A percentile compares a stretch with the other conserved stretches of the same genome.
Conservation (phyloP, 1,284 basidiomycete species). For the Sanguinoderma infundibulare region DNA sequence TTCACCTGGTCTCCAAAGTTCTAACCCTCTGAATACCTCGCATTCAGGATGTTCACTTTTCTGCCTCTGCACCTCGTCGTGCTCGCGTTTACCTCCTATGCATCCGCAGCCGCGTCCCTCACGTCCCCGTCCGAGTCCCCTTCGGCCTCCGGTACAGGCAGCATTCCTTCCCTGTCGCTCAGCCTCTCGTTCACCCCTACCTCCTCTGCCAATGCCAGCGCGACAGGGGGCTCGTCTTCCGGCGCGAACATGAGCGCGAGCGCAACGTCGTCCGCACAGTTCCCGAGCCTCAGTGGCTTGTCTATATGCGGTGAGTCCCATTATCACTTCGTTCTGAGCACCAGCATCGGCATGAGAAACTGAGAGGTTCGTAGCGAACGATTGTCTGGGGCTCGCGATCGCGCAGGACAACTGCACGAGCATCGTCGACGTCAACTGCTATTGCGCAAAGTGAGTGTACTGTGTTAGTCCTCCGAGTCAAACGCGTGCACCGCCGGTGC, state of each 20-base stretch:
- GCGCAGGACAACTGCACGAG: slow-evolving; percentile 32
- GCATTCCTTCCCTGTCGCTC: not conserved
- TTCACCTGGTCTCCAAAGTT: not conserved
- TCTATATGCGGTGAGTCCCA: slow-evolving; percentile 34
- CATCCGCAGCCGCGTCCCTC: slow-evolving; percentile 13
- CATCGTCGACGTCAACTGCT: slow-evolving; percentile 36
- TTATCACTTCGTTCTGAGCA: not conserved
- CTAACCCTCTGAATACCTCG: not conserved
- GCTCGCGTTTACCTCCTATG: slow-evolving; percentile 4
- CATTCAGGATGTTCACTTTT: not conserved
- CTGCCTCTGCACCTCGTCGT: not conserved
- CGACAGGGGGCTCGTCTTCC: not conserved
- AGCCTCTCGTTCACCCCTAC: slow-evolving; percentile 12
- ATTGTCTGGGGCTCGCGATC: slow-evolving; percentile 32
- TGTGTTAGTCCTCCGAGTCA: not conserved
- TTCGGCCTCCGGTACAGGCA: too few species aligned
- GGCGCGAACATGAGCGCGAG: slow-evolving; percentile 18
- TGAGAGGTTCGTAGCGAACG: slow-evolving; percentile 25
- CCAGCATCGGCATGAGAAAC: not conserved
- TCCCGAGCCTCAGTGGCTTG: slow-evolving; percentile 35
- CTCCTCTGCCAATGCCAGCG: not conserved
- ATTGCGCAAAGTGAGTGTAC: slow-evolving; percentile 33
- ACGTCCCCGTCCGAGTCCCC: slow-evolving; percentile 20
- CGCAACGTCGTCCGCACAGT: slow-evolving; percentile 31
- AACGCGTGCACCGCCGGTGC: not conserved